phyloP scores from a whole-genome alignment of 129 eudicot genomes.

The Calendula officinalis region DNA sequence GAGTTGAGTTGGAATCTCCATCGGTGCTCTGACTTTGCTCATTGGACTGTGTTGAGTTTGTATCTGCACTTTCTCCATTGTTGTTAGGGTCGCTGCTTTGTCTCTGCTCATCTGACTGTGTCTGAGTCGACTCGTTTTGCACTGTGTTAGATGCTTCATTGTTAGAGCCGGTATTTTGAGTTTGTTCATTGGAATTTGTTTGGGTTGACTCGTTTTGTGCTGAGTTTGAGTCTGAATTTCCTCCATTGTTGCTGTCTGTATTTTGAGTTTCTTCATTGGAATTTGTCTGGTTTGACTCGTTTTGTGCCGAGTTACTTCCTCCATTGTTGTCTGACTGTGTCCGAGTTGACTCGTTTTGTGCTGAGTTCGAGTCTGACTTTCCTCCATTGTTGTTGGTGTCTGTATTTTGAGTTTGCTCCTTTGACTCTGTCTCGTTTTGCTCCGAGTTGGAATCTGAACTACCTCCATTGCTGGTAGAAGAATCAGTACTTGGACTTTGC shows the following conservation, averaged over 20 bases:
- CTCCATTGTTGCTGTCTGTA: slow-evolving; percentile 13
- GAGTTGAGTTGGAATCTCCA: not conserved
- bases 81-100: slow-evolving; percentile 24
- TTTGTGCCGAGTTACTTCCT: not conserved
- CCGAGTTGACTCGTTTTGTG: slow-evolving; percentile 18
- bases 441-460: slow-evolving; percentile 30
- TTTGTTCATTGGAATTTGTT: slow-evolving; percentile 26
- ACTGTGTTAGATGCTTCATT: not conserved
- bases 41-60: too few relatives aligned
- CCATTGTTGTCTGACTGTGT: slow-evolving; percentile 18
- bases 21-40: too few relatives aligned
- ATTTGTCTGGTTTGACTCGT: slow-evolving; percentile 30
- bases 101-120: slow-evolving; percentile 31
- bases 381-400: slow-evolving; percentile 14
- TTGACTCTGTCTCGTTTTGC: slow-evolving; percentile 30
- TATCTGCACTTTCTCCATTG: slow-evolving; percentile 19
- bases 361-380: slow-evolving; percentile 16
- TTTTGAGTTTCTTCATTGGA: slow-evolving; percentile 24
- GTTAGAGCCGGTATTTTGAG: slow-evolving; percentile 14
- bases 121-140: slow-evolving; percentile 34
- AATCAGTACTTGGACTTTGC: slow-evolving; percentile 31
- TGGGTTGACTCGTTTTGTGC: slow-evolving; percentile 23
- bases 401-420: slow-evolving; percentile 23
- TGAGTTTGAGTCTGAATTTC: slow-evolving; percentile 10
- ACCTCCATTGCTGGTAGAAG: slow-evolving; percentile 11